Percentiles rank a stretch among this genome's conserved stretches.
Evolutionary conservation across 306 rosid species (phyloP).

Genomic region (Begonia masoniana): DNA sequence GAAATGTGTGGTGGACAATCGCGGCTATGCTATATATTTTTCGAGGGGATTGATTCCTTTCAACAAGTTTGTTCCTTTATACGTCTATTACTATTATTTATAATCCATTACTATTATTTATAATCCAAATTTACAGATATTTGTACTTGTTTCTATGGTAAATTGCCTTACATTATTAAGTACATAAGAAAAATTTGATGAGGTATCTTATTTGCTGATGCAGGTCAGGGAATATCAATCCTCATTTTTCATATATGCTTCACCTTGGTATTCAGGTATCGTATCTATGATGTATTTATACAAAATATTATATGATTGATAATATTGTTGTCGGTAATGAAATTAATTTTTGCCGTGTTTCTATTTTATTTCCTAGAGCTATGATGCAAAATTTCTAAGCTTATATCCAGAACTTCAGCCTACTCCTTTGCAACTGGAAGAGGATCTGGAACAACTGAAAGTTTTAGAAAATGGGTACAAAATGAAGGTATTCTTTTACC

Average conservation of each 20-base stretch:
- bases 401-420: slow-evolving; percentile 62
- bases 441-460: slow-evolving; percentile 95
- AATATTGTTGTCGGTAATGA: not conserved
- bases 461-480: slow-evolving; percentile 95
- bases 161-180: too few relatives aligned
- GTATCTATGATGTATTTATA: not conserved
- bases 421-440: slow-evolving; percentile 87
- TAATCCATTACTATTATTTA: too few relatives aligned
- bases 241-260: slow-evolving; percentile 41
- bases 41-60: slow-evolving; percentile 88
- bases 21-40: slow-evolving; percentile 85
- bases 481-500: slow-evolving; percentile 58
- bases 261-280: slow-evolving; percentile 75
- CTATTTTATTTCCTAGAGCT: slow-evolving; percentile 47
- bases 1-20: slow-evolving; percentile 69
- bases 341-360: slow-evolving; percentile 9
- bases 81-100: too few relatives aligned
- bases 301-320: too few relatives aligned
- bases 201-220: slow-evolving; percentile 11
- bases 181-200: slow-evolving; percentile 2
- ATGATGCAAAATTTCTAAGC: slow-evolving; percentile 67
- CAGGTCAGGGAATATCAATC: slow-evolving; percentile 82
- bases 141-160: too few relatives aligned
- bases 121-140: too few relatives aligned
- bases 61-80: slow-evolving; percentile 55